These are phyloP conservation scores for Mycena sp. DNA, from an alignment of 1,284 basidiomycete genomes.

Conservation along the genomic window DNA sequence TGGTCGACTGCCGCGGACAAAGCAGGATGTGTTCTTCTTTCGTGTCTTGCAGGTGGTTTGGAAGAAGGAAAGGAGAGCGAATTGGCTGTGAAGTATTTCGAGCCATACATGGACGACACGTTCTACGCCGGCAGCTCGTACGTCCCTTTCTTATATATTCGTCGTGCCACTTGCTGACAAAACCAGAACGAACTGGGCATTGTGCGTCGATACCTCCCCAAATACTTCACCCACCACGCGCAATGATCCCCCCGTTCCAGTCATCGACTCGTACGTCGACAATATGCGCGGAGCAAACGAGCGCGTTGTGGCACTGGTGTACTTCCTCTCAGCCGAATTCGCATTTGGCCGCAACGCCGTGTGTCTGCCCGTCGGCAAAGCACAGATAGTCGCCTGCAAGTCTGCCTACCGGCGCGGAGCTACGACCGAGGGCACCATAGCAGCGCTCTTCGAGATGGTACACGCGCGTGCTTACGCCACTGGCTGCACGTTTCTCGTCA, in stretches of 20 bases:
- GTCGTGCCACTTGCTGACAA: too few species aligned
- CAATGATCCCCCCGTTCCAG: not conserved
- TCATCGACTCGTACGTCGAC: too few species aligned
- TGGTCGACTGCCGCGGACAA: constrained; percentile 15
- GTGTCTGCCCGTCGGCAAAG: not conserved
- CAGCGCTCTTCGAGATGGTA: constrained; percentile 8
- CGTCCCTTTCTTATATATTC: not conserved
- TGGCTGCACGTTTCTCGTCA: constrained; percentile 4
- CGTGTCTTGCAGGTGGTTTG: not conserved
- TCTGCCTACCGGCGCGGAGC: not conserved
- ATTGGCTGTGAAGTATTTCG: not conserved
- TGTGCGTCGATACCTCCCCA: constrained; percentile 3
- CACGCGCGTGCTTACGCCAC: not conserved
- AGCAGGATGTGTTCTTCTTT: constrained; percentile 2
- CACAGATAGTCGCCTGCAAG: constrained; percentile 3
- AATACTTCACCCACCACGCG: not conserved
- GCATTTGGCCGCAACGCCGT: constrained; percentile 4
- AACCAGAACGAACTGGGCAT: not conserved
- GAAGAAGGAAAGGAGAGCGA: constrained; percentile 14
- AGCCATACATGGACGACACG: constrained; percentile 1
- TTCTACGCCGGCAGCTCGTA: constrained; percentile 17
- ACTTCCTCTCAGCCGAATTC: not conserved
- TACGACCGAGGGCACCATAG: constrained; percentile 2
- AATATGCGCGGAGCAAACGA: not conserved
- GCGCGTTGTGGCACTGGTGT: constrained; percentile 1